These are phyloP conservation scores for Calonectria pauciramosa DNA, from an alignment of 2,329 filamentous ascomycete species.

Conservation along the genomic window DNA sequence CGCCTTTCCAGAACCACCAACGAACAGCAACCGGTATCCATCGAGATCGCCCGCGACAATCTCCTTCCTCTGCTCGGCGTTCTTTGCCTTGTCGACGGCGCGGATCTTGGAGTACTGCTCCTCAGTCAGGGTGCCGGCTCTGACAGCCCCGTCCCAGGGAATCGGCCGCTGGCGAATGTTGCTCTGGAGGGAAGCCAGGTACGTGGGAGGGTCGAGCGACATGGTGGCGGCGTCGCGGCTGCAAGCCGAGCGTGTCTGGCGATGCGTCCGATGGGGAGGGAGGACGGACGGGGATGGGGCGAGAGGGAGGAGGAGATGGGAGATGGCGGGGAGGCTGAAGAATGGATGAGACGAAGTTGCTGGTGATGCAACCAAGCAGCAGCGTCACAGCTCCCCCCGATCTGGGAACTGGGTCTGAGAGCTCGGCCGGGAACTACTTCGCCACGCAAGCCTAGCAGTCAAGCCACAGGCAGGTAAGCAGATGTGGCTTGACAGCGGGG, in stretches of 20 bases:
- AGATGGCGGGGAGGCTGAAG: conserved; percentile 27
- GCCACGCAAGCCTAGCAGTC: conserved; percentile 29
- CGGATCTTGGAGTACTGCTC: conserved; percentile 96
- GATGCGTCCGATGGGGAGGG: conserved; percentile 27
- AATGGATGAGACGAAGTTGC: conserved; percentile 43
- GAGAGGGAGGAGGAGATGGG: conserved; percentile 27
- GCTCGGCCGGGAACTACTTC: conserved; percentile 25
- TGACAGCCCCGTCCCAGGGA: conserved; percentile 96
- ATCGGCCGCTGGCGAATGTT: conserved; percentile 97
- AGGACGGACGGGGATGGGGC: conserved; percentile 22
- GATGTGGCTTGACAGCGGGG: conserved; percentile 14
- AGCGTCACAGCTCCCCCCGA: conserved; percentile 42
- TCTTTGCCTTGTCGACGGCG: conserved; percentile 95
- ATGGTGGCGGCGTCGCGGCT: conserved; percentile 64
- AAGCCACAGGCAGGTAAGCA: conserved; percentile 31
- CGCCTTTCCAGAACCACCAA: conserved; percentile 78
- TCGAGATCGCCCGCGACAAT: conserved; percentile 84
- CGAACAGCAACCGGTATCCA: conserved; percentile 84
- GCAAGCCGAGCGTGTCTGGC: conserved; percentile 34
- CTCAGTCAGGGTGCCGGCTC: conserved; percentile 93
- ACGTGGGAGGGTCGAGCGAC: conserved; percentile 93
- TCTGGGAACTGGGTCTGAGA: conserved; percentile 31
- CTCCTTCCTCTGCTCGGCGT: conserved; percentile 84
- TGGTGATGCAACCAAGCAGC: conserved; percentile 49
- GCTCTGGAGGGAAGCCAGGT: conserved; percentile 88